Conservation (phyloP, 2,329 filamentous ascomycete species). For the Epichloe baconii region DNA sequence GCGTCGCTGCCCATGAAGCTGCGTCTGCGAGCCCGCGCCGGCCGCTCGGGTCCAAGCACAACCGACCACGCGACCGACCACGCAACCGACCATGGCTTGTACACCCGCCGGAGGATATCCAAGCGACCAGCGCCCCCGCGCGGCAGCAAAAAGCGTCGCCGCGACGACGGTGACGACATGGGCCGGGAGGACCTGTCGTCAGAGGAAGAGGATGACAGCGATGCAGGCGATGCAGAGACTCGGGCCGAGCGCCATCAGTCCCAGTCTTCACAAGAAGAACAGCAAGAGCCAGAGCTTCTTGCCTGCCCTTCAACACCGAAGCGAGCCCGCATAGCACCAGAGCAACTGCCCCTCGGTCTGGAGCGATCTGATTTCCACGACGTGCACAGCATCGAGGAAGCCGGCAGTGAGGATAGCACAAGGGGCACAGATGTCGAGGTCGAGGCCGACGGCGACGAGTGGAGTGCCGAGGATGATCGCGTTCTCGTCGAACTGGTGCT, state of each 20-base stretch:
- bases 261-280: background rate
- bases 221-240: conserved; percentile 26
- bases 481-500: conserved; percentile 54
- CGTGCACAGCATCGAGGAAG: conserved; percentile 24
- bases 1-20: conserved; percentile 39
- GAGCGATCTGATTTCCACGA: conserved; percentile 45
- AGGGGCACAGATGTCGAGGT: conserved; percentile 27
- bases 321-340: conserved; percentile 46
- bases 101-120: conserved; percentile 33
- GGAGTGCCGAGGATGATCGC: conserved; percentile 52
- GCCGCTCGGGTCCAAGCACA: conserved; percentile 9
- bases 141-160: conserved; percentile 40
- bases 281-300: background rate
- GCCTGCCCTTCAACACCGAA: conserved; percentile 41
- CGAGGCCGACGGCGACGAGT: conserved; percentile 34
- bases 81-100: conserved; percentile 16
- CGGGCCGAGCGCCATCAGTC: conserved; percentile 7
- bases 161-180: conserved; percentile 32
- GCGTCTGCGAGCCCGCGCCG: conserved; percentile 36
- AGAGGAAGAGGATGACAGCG: conserved; percentile 21
- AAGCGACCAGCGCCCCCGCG: conserved; percentile 36
- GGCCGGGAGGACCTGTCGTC: conserved; percentile 24
- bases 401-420: conserved; percentile 11
- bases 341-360: conserved; percentile 45
- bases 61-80: conserved; percentile 18